Base-by-base conservation (phyloP, 345 rosid species). In the Gossypium mustelinum region DNA sequence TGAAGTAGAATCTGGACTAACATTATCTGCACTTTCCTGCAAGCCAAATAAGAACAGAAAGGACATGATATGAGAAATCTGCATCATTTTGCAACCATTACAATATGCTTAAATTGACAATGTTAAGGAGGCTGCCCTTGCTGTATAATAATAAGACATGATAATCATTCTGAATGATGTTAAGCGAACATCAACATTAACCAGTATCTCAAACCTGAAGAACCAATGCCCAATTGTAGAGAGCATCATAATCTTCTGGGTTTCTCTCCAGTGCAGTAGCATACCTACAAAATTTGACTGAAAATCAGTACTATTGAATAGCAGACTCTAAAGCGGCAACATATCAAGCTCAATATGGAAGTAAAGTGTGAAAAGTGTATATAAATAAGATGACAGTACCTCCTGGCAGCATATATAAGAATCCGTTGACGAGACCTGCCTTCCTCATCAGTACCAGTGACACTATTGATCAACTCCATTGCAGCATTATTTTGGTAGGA, bases 11-110 rank as follows among this genome's bases (percentile, higher is more conserved):
- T 96, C 97, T 66, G 90, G 79, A 77, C 91, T 81, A 67, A 96
- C 98, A 79, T 91, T 93, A 76, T 96, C 97, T 5, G 99, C 98
- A 82, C 97, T 96, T 84, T 96, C 99, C 97, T 96, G 92, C 83
- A 79, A 55, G 74, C 55, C 81, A 77, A 72, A 78, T 47, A 67
- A 63, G 52, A 72, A 77, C 56, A 62, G 60, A 43, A 2, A 29
- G 43, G 64, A 77, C 47, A 65, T 8, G 69, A 14, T 59, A 68
- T 43, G 68, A 48, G 61, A 12, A 70, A 76, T 67, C 59, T 9
- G 11, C 11, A 2, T 9, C 48, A 70, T 17, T 25, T 34, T 75
- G 24, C 44, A 34, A 55, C n/a, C 11, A 67, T 44, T 24, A 67
- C 11, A 55, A 68, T 16, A 67, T 65, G 59, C 47, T 62, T 57